These are phyloP conservation scores for Gossypium anomalum DNA, from an alignment of 345 rosid genomes.

Conservation along the genomic window DNA sequence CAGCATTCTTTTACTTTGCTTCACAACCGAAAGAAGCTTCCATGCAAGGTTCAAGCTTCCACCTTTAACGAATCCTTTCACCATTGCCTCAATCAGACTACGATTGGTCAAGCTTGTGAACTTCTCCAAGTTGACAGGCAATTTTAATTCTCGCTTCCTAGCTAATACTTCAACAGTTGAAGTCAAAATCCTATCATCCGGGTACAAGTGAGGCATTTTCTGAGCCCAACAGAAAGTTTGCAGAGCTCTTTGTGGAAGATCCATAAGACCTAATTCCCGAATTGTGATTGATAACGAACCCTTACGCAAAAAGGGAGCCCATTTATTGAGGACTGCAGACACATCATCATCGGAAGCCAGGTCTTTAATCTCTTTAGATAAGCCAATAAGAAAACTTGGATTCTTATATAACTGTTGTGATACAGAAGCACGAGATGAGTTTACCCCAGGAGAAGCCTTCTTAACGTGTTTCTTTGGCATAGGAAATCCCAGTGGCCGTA, in stretches of 20 bases:
- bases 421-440: conserved; percentile 36
- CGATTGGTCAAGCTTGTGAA: conserved; percentile 47
- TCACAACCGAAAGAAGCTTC: conserved; percentile 57
- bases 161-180: conserved; percentile 75
- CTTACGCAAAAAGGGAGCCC: conserved; percentile 58
- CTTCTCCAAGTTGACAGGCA: conserved; percentile 50
- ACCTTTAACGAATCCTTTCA: conserved; percentile 61
- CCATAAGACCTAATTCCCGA: conserved; percentile 79
- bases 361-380: conserved; percentile 62
- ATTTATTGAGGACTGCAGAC: conserved; percentile 49
- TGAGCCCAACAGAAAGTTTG: conserved; percentile 86
- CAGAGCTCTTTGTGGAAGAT: conserved; percentile 68
- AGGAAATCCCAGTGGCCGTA: conserved; percentile 67
- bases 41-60: conserved; percentile 61
- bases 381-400: conserved; percentile 54
- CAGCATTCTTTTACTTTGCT: conserved; percentile 49
- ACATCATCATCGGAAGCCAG: conserved; percentile 45
- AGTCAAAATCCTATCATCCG: conserved; percentile 61
- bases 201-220: conserved; percentile 57
- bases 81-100: conserved; percentile 80
- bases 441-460: conserved; percentile 16
- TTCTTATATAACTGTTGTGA: conserved; percentile 45
- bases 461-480: conserved; percentile 44
- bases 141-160: conserved; percentile 48
- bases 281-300: conserved; percentile 69